These are phyloP conservation scores for Rhizoclosmatium globosum DNA, from an alignment of 192 early-diverging fungal genomes.

Conservation along the genomic window DNA sequence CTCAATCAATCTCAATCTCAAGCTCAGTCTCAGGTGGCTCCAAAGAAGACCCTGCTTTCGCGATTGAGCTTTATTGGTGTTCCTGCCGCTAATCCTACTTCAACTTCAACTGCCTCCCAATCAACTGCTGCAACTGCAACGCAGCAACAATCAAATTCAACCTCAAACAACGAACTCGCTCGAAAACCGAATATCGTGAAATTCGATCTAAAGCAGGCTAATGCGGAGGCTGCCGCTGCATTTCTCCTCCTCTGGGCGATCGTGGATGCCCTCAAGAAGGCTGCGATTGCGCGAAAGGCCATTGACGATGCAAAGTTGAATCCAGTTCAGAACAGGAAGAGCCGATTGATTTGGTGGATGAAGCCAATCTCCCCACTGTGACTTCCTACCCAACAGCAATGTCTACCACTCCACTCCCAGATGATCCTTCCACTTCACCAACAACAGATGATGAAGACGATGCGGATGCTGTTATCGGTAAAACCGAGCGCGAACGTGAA, in stretches of 20 bases:
- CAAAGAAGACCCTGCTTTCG: not conserved
- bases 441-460: not conserved
- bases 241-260: slow-evolving; percentile 24
- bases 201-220: slow-evolving; percentile 9
- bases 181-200: not conserved
- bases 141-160: not conserved
- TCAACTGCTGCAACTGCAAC: not conserved
- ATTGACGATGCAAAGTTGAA: not conserved
- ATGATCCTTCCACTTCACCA: not conserved
- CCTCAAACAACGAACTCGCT: not conserved
- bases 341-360: not conserved
- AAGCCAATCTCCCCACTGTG: slow-evolving; percentile 1
- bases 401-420: not conserved
- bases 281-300: not conserved
- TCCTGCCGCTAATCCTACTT: not conserved
- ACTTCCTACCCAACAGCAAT: not conserved
- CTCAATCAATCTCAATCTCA: not conserved
- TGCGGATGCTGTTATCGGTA: slow-evolving; percentile 3
- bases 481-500: slow-evolving; percentile 26
- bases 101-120: not conserved
- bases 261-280: slow-evolving; percentile 32
- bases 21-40: not conserved
- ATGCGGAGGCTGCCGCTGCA: not conserved
- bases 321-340: not conserved
- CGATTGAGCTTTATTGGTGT: not conserved